Evolutionary conservation across 106 monocot genomes (phyloP).

Genomic region (Amphibolis antarctica): DNA sequence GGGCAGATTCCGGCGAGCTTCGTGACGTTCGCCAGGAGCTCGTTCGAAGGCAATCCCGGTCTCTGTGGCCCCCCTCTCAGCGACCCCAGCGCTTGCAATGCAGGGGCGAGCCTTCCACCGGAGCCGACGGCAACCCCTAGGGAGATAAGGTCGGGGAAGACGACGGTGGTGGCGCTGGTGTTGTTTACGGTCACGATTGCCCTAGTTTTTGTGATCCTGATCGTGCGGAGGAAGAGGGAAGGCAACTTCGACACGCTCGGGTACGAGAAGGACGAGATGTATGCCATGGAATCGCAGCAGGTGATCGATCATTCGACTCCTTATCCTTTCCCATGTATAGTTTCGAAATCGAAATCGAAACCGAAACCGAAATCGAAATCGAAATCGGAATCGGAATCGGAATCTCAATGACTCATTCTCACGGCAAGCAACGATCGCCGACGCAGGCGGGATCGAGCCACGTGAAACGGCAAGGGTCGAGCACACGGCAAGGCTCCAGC

Average conservation of each 20-base stretch:
- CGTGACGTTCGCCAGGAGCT: constrained; percentile 27
- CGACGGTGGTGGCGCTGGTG: constrained; percentile 1
- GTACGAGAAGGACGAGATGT: not conserved
- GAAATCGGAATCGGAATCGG: no score
- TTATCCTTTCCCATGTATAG: no score
- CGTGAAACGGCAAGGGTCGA: constrained; percentile 3
- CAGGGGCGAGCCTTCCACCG: not conserved
- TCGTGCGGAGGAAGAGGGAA: constrained; percentile 3
- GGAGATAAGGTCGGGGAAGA: constrained; percentile 10
- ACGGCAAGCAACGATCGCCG: no score
- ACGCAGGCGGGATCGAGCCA: not conserved
- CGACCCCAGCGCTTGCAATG: not conserved
- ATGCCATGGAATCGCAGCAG: not conserved
- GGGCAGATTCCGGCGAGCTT: constrained; percentile 39
- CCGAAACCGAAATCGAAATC: no score
- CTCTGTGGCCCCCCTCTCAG: constrained; percentile 27
- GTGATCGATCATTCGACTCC: no score
- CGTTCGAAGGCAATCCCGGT: constrained; percentile 39
- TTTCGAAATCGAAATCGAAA: no score
- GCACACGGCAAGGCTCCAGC: not conserved
- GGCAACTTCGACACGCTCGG: constrained; percentile 15
- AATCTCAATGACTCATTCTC: no score
- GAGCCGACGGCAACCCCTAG: not conserved
- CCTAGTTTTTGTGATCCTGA: constrained; percentile 4
- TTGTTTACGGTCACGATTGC: not conserved